Evolutionary conservation across 2,329 filamentous ascomycete genomes (phyloP), one percentile per base, ranked within the genome.

Genomic region (Talaromyces piceae): DNA sequence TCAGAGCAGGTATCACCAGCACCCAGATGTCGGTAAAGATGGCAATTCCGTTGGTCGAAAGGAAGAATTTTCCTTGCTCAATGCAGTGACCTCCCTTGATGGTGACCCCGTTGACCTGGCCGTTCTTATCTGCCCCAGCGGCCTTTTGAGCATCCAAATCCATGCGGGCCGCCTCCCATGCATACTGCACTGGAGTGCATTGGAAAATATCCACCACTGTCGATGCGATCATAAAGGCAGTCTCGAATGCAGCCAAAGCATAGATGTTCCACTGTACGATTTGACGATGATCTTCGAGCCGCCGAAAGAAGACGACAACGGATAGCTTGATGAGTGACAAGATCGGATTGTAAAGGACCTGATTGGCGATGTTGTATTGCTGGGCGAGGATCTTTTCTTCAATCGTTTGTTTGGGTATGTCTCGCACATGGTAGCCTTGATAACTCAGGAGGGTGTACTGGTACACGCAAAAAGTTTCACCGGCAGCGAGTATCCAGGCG

Each of bases 21-120:
- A 67, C 60, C 30, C 66, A 49, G 1, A 63, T 12, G 25, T 67
- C 64, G 2, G 64, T 66, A 47, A 67, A 58, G n/a, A 67, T 56
- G 28, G 63, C 60, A 1, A 62, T 43, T 3, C 57, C 59, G 1
- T 60, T 62, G 0, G 58, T 62, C 2, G 58, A 57, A 1, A 66
- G 58, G 41, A 59, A 65, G 46, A 67, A 65, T 1, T 49, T 57
- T 12, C 55, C 58, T 30, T 61, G 59, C n/a, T 64, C 49, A 31
- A 67, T 59, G 41, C 63, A 67, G n/a, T 51, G 58, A 0, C 61
- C 59, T 11, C 53, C 54, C 13, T 49, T 20, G 33, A 37, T 37
- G 31, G 60, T 58, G 16, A 52, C 47, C 1, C 23, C 12, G 22
- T 64, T 55, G 37, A 58, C 16, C 16, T 37, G 33, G 16, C 33